Base-by-base conservation (phyloP, 2,329 filamentous ascomycete species). In the Plenodomus biglobosus region DNA sequence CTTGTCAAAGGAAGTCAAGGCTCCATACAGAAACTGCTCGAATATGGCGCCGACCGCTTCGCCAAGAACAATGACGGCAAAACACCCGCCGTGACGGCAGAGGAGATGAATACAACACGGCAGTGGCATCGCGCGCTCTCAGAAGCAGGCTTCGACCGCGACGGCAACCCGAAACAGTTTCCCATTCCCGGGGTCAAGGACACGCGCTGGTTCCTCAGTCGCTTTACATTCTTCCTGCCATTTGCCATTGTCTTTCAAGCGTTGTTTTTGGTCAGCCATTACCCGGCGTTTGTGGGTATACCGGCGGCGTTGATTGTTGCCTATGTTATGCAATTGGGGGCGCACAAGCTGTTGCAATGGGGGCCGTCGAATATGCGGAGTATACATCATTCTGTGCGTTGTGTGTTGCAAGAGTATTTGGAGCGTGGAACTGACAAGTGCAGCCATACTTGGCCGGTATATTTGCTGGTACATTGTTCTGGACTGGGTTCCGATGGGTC, bases 21-120 rank as follows among this genome's bases (percentile, higher is more conserved):
- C 10, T 96, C 92, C 69, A 88, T 99, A 55, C 85, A 95, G 68
- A 97, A 96, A 74, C 79, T 99, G 38, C 82, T 99, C 59, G 94
- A 99, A 76, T 96, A 96, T 70, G 95, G 94, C 39, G 86, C 92
- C 20, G 94, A 99, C 73, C 84, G 94, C 38, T 97, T 95, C 68
- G 90, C 88, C 32, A 87, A 91, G 74, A 96, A 92, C 21, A 81
- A 85, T 44, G 88, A 90, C 39, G 92, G 92, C 54, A 97, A 99
- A 79, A 94, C 91, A 7, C 94, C 94, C 0, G 83, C 86, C 0
- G 82, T 86, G 44, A 95, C 92, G 8, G 92, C 94, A 1, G 81
- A 85, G 59, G 94, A 97, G 71, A 92, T 99, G 79, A 95, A 94
- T 68, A 95, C 91, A 0, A 79, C 82, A 40, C 80, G 82, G 19